Evolutionary conservation across 2,329 filamentous ascomycete genomes (phyloP), one percentile per base, ranked within the genome.

Genomic region (Ophiostoma triangulosporum): DNA sequence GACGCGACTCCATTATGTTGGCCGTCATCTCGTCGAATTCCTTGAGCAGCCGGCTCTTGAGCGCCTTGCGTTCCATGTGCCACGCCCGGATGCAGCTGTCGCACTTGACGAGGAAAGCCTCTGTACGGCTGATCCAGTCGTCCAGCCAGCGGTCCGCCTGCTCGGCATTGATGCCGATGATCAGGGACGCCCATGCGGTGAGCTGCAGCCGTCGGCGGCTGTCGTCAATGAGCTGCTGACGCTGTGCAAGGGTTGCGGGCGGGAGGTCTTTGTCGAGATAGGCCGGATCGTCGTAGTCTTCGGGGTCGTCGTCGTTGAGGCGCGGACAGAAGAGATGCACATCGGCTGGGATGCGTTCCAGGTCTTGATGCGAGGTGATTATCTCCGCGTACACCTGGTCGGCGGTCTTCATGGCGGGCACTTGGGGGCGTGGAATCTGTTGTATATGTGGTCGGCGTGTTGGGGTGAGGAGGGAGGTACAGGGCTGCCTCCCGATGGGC

Each of bases 1-100:
- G 68, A 7, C 64, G 66, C 51, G 60, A 63, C 45, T 70, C 68
- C 59, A 70, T 67, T n/a, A 69, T 66, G 32, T 64, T 62, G 33
- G 68, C 63, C 3, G 64, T 63, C 24, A 68, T 68, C 3, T 65
- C 60, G 46, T 70, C 68, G 38, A 84, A 64, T n/a, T 62, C 60
- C 74, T 82, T 77, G 60, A 77, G 73, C 53, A 88, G 70, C 48
- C 77, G 71, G 56, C 80, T 77, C 31, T 86, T 68, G 58, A 85
- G 77, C 53, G 71, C 69, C 56, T 77, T 77, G 57, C 86, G 82
- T 29, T 75, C 76, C 63, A 80, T 80, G 65, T 90, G 86, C 76
- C 86, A 90, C 60, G 82, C 82, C 57, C 81, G 74, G 51, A 86
- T 82, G 63, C 86, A 90, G 51, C 77, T 73, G 52, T 87, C 78